Evolutionary conservation across 805 yeast species (phyloP), one percentile per base, ranked within the genome.

Genomic region (Teunomyces barrocoloradensis): DNA sequence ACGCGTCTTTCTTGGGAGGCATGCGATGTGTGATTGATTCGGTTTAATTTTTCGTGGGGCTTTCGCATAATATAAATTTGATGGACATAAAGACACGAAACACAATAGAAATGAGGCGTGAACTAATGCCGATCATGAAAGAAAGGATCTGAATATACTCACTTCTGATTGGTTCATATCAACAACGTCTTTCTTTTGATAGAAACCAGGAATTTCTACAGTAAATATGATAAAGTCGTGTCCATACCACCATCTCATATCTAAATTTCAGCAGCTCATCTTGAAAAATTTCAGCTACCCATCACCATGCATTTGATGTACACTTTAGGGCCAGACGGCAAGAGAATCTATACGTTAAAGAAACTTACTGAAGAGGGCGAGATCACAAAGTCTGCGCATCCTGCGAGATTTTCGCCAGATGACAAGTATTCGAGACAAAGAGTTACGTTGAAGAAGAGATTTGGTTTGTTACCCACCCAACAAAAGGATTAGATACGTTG

Each of bases 371-470:
- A 78, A 52, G 72, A 77, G 6, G 98, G 99, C 53, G 96, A 90
- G 69, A 90, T 92, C 77, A 95, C 99, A 66, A 89, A 90, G 77
- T 87, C 96, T 57, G 99, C 99, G 36, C 99, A 94, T 72, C 99
- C 99, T 53, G 99, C 99, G 45, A 86, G 99, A 75, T 94, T 94
- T 72, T 94, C 99, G 29, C 99, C 99, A 59, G 99, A 94, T 69
- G 99, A 94, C 81, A 94, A 94, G 76, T 92, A 89, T 78, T 94
- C 99, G 42, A 87, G 97, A 79, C 98, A 94, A 74, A 89, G 99
- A 81, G 97, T 94, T 44, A 92, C 98, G 48, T 80, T 94, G 66
- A 94, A 94, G 84, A 94, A 89, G 80, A 86, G 99, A 78, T 92
- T 74, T 68, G 84, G 85, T 58, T 68, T 94, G 69, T 78, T 94